phyloP scores from a whole-genome alignment of 2,329 filamentous ascomycete species.

The Berkeleyomyces basicola region DNA sequence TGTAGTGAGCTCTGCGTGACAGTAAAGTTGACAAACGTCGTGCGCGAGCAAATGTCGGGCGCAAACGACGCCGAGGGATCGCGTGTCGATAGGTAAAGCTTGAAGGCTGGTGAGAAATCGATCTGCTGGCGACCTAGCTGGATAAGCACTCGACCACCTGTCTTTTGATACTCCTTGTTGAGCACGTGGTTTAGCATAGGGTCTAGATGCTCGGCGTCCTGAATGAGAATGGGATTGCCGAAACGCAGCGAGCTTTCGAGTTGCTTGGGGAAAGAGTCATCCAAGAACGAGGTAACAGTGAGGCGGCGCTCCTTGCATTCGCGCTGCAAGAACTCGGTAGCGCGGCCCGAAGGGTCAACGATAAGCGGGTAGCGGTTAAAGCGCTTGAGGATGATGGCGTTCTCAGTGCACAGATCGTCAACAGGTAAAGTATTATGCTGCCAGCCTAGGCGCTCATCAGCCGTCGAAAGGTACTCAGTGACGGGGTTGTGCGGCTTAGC shows the following conservation, averaged over 20 bases:
- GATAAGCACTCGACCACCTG: slow-evolving; percentile 91
- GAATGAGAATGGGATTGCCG: slow-evolving; percentile 94
- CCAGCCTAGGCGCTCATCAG: slow-evolving; percentile 88
- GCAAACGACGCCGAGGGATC: slow-evolving; percentile 93
- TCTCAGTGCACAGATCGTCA: slow-evolving; percentile 95
- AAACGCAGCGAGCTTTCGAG: slow-evolving; percentile 93
- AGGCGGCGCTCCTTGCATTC: slow-evolving; percentile 86
- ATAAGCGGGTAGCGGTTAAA: slow-evolving; percentile 98
- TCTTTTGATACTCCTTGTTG: slow-evolving; percentile 99
- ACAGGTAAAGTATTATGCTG: slow-evolving; percentile 87
- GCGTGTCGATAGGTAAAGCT: slow-evolving; percentile 82
- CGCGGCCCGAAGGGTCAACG: slow-evolving; percentile 89
- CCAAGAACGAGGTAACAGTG: slow-evolving; percentile 93
- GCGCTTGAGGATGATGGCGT: slow-evolving; percentile 89
- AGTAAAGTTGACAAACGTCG: slow-evolving; percentile 98
- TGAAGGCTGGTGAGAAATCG: slow-evolving; percentile 94
- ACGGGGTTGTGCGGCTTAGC: slow-evolving; percentile 90
- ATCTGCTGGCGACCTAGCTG: slow-evolving; percentile 98
- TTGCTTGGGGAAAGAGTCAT: slow-evolving; percentile 96
- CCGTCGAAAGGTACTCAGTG: slow-evolving; percentile 90
- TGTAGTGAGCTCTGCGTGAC: slow-evolving; percentile 97
- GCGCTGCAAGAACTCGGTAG: slow-evolving; percentile 87
- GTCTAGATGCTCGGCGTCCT: slow-evolving; percentile 93
- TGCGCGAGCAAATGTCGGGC: slow-evolving; percentile 93
- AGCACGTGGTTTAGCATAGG: slow-evolving; percentile 96